Base-by-base conservation (phyloP, 805 yeast species). In the Pachysolen tannophilus region DNA sequence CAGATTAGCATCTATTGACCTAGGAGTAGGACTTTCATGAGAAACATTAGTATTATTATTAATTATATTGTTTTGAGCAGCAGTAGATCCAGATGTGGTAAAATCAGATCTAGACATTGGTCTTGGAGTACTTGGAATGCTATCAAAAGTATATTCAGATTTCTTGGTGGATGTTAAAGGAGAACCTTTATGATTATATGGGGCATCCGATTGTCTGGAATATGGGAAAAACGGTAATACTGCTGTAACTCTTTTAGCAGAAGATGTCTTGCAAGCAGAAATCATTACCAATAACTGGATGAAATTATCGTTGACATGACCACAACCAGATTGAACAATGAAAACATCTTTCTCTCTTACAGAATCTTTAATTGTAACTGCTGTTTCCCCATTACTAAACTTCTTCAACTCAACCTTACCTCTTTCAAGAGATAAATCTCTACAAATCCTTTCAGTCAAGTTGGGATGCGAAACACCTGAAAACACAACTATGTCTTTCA, bases 341-440 rank as follows among this genome's bases (percentile, higher is more conserved):
- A 82, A 92, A 6, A 92, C 97, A 55, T 92, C 97, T 58, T 92
- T 92, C 45, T 88, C 97, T 52, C 99, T 72, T 17, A 92, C 97
- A 9, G 95, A 82, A 49, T 87, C 94, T 36, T 71, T 69, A 37
- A 92, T 75, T 38, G 80, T 82, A 39, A 92, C 85, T 20, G 90
- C 78, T 4, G 95, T 88, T 53, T 92, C 99, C 35, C 98, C 99
- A 53, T 92, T 92, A 41, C 90, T 80, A 52, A 75, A 74, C 52
- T 79, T 79, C 40, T 74, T 74, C 39, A 78, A 65, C 30, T 65
- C 65, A 13, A 82, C 83, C 19, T 69, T 64, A 6, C 94, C 88
- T 39, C 75, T 72, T 17, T 78, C 78, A 11, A 87, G 63, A n/a
- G 86, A 79, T 30, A 92, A 62, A 48, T 79, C 78, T 9, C 73